Percentiles rank a stretch among this genome's conserved stretches.
phyloP scores from a whole-genome alignment of 2,329 filamentous ascomycete genomes.

The Stromatinia cepivora region DNA sequence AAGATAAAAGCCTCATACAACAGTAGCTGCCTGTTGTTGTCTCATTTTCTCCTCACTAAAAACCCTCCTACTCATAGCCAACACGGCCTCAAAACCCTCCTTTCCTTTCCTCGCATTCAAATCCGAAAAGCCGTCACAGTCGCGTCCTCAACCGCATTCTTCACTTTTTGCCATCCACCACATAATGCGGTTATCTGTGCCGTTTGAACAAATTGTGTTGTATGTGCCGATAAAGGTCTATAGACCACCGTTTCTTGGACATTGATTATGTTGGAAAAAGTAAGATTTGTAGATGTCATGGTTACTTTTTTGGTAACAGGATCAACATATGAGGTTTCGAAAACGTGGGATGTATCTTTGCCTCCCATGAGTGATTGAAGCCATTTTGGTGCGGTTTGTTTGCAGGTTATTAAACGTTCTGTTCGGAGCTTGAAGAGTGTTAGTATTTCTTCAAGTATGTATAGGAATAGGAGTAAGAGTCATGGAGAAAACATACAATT shows the following conservation, averaged over 20 bases:
- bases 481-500: constrained; percentile 54
- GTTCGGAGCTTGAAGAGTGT: constrained; percentile 56
- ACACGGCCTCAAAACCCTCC: constrained; percentile 92
- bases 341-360: constrained; percentile 81
- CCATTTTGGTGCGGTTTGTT: constrained; percentile 73
- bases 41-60: constrained; percentile 84
- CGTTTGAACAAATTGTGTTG: constrained; percentile 82
- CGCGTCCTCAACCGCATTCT: constrained; percentile 92
- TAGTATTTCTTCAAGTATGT: neutral
- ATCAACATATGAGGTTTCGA: constrained; percentile 95
- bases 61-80: constrained; percentile 88
- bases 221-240: constrained; percentile 57
- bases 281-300: constrained; percentile 95
- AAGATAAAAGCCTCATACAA: neutral
- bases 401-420: constrained; percentile 66
- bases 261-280: constrained; percentile 84
- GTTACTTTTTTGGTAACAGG: constrained; percentile 80
- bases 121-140: constrained; percentile 83
- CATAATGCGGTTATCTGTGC: constrained; percentile 92
- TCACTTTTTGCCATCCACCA: constrained; percentile 96
- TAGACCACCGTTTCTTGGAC: constrained; percentile 94
- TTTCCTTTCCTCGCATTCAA: constrained; percentile 86
- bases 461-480: neutral
- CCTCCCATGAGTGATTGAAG: constrained; percentile 77
- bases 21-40: constrained; percentile 42